phyloP scores from a whole-genome alignment of 805 yeast species.

The Hermanozyma aechmeae region DNA sequence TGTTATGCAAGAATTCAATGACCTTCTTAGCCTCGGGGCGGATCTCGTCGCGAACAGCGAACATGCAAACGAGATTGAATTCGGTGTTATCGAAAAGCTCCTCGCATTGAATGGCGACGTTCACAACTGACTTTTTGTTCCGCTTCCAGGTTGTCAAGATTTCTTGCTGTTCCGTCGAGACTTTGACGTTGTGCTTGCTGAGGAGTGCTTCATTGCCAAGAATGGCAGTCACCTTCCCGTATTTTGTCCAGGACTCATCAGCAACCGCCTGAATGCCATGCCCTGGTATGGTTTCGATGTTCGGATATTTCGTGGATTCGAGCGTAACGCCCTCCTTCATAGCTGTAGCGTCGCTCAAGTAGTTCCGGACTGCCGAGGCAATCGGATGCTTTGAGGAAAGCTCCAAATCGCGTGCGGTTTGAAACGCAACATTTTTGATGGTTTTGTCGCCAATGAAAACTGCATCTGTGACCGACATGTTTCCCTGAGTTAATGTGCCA shows the following conservation, averaged over 20 bases:
- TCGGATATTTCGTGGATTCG: slow-evolving; percentile 31
- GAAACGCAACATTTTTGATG: slow-evolving; percentile 23
- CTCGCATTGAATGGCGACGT: slow-evolving; percentile 37
- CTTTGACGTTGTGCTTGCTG: slow-evolving; percentile 33
- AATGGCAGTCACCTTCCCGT: slow-evolving; percentile 26
- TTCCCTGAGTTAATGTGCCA: slow-evolving; percentile 68
- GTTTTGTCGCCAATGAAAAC: slow-evolving; percentile 12
- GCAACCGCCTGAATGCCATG: slow-evolving; percentile 37
- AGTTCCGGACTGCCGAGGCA: slow-evolving; percentile 52
- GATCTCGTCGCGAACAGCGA: slow-evolving; percentile 55
- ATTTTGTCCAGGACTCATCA: slow-evolving; percentile 22
- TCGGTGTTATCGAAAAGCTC: slow-evolving; percentile 16
- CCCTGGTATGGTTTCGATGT: slow-evolving; percentile 48
- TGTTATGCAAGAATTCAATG: slow-evolving; percentile 23
- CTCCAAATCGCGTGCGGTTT: slow-evolving; percentile 52
- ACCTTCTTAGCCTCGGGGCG: slow-evolving; percentile 50
- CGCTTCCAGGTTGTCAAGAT: slow-evolving; percentile 45
- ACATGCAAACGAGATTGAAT: slow-evolving; percentile 33
- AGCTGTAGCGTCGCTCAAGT: no score
- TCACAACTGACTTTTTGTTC: slow-evolving; percentile 54
- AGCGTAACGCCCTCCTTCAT: slow-evolving; percentile 17
- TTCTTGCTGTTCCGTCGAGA: slow-evolving; percentile 24
- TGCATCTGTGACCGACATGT: slow-evolving; percentile 46
- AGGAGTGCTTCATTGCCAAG: slow-evolving; percentile 58
- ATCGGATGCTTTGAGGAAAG: slow-evolving; percentile 61